Percentiles rank a stretch among this genome's conserved stretches.
phyloP scores from a whole-genome alignment of 257 asterid genomes.

The Mentha longifolia region DNA sequence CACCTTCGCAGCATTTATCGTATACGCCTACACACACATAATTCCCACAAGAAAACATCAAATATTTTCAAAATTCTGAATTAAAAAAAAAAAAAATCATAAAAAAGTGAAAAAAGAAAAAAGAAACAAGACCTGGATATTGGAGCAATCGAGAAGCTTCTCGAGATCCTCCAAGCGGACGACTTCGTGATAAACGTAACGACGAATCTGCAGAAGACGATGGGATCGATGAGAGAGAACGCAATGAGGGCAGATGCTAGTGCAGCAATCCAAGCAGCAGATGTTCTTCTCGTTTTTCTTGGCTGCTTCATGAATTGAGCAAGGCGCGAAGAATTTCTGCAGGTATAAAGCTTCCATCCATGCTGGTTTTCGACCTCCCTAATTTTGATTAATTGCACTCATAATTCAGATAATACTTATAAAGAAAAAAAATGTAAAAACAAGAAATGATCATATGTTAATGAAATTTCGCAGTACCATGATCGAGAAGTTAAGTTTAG shows the following conservation, averaged over 20 bases:
- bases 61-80: no score
- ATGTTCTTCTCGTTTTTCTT: slow-evolving; percentile 95
- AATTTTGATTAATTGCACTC: not conserved
- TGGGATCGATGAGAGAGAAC: slow-evolving; percentile 81
- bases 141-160: slow-evolving; percentile 86
- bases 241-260: slow-evolving; percentile 93
- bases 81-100: not conserved
- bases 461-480: slow-evolving; percentile 49
- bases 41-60: not conserved
- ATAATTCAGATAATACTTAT: slow-evolving; percentile 18
- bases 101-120: not conserved
- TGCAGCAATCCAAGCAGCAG: slow-evolving; percentile 90
- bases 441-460: no score
- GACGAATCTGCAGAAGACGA: slow-evolving; percentile 88
- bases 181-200: slow-evolving; percentile 92
- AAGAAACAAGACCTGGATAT: slow-evolving; percentile 62
- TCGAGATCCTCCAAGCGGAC: slow-evolving; percentile 90
- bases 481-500: slow-evolving; percentile 24
- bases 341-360: slow-evolving; percentile 82
- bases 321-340: slow-evolving; percentile 72
- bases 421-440: not conserved
- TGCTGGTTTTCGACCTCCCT: slow-evolving; percentile 74
- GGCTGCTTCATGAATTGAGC: slow-evolving; percentile 76
- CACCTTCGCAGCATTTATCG: slow-evolving; percentile 88
- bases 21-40: slow-evolving; percentile 62